Evolutionary conservation across 108 stramenopile species (phyloP), one percentile per base, ranked within the genome.

Genomic region (Schizochytrium sp.): DNA sequence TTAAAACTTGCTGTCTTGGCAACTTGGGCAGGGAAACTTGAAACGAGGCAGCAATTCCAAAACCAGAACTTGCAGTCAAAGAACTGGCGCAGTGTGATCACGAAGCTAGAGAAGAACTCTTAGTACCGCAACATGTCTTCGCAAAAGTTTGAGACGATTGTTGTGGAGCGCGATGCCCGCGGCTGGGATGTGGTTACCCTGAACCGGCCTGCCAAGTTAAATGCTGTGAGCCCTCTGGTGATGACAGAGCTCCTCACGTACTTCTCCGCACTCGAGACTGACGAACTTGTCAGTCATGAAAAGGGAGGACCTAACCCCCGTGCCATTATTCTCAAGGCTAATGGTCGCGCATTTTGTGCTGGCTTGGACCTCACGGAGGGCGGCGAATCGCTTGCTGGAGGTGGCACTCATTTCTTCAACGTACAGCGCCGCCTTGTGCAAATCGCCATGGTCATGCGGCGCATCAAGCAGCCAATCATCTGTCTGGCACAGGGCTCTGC

Each of bases 71-170:
- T n/a, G n/a, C n/a, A n/a, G n/a, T n/a, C n/a, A n/a, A n/a, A n/a
- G n/a, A n/a, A n/a, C n/a, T n/a, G n/a, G n/a, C n/a, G n/a, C n/a
- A n/a, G n/a, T n/a, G n/a, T n/a, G n/a, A n/a, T n/a, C n/a, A n/a
- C n/a, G n/a, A n/a, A n/a, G n/a, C n/a, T n/a, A n/a, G n/a, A n/a
- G n/a, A n/a, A n/a, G n/a, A n/a, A n/a, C n/a, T n/a, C n/a, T n/a
- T n/a, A n/a, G n/a, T n/a, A n/a, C n/a, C n/a, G n/a, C n/a, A n/a
- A n/a, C n/a, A n/a, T n/a, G n/a, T n/a, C n/a, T n/a, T n/a, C n/a
- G n/a, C n/a, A n/a, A n/a, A 60, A 60, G 59, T 60, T 17, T 60
- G 59, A 60, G 59, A 60, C 59, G 59, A 17, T 60, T 19, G 59
- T 60, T 15, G 17, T 60, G 15, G 59, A 60, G 59, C 59, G 19